A percentile compares a stretch with the other conserved stretches of the same genome.
These are phyloP conservation scores for Sphenostylis stenocarpa DNA, from an alignment of 306 rosid species.

Conservation along the genomic window DNA sequence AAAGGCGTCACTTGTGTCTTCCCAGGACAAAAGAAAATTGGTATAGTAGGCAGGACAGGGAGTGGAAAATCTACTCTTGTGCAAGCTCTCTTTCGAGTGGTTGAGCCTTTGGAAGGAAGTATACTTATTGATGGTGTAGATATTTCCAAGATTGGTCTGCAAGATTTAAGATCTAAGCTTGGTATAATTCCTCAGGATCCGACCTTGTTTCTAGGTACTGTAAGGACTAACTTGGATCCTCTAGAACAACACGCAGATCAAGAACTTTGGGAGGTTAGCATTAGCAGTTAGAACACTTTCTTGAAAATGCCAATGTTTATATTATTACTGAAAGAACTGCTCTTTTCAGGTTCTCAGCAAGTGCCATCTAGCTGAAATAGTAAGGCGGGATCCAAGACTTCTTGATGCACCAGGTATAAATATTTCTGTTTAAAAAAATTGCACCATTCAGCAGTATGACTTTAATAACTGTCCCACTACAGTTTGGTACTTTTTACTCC, in stretches of 20 bases:
- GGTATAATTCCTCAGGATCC: slow-evolving; percentile 85
- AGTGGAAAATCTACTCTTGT: slow-evolving; percentile 85
- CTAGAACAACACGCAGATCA: slow-evolving; percentile 58
- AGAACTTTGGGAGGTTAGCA: slow-evolving; percentile 78
- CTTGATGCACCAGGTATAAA: slow-evolving; percentile 82
- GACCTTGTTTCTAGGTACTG: slow-evolving; percentile 65
- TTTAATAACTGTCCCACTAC: neutral
- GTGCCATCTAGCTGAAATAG: slow-evolving; percentile 71
- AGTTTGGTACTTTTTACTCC: neutral
- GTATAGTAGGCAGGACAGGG: slow-evolving; percentile 83
- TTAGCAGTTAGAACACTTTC: neutral
- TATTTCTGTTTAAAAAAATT: neutral
- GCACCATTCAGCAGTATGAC: slow-evolving; percentile 1
- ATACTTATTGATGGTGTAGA: slow-evolving; percentile 63
- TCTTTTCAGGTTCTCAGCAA: slow-evolving; percentile 68
- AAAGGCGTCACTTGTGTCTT: slow-evolving; percentile 75
- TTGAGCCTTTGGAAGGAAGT: slow-evolving; percentile 65
- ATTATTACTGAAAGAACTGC: neutral
- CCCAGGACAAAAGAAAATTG: slow-evolving; percentile 65
- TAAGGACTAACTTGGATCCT: slow-evolving; percentile 77
- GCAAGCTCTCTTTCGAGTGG: slow-evolving; percentile 78
- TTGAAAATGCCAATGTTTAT: neutral
- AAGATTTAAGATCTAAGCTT: slow-evolving; percentile 74
- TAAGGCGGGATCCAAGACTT: slow-evolving; percentile 61
- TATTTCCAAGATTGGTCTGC: slow-evolving; percentile 65